phyloP scores from a whole-genome alignment of 2,329 filamentous ascomycete species.

The Fusarium proliferatum region DNA sequence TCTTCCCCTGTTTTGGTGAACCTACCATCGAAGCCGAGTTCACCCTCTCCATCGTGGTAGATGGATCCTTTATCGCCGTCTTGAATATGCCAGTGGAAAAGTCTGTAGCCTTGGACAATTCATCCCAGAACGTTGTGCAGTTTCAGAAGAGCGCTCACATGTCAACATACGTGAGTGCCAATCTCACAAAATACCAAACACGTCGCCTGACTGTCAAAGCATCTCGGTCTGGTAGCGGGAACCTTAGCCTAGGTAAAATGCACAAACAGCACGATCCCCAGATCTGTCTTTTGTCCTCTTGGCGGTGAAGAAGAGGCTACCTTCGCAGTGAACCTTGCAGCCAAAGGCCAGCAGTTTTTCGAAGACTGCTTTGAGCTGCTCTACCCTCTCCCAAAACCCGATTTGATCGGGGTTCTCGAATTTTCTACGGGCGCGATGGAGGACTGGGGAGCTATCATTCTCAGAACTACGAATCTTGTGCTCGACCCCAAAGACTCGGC shows the following conservation, averaged over 20 bases:
- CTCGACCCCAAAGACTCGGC: neutral
- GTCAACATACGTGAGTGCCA: neutral
- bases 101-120: accelerated
- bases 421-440: neutral
- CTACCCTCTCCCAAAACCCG: neutral
- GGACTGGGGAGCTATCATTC: neutral
- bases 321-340: neutral
- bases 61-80: neutral
- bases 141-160: neutral
- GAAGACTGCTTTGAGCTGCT: neutral
- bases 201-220: accelerated
- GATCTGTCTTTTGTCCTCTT: neutral
- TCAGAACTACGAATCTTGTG: accelerated
- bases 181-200: neutral
- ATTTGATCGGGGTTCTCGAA: neutral
- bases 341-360: neutral
- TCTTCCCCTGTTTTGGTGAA: accelerated
- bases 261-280: neutral
- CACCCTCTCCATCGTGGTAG: neutral
- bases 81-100: accelerated
- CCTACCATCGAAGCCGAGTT: neutral
- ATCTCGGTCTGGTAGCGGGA: neutral
- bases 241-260: neutral
- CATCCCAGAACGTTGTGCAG: accelerated
- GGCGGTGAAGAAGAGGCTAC: neutral